Base-by-base conservation (phyloP, 2,329 filamentous ascomycete genomes). In the Orbilia oligospora region DNA sequence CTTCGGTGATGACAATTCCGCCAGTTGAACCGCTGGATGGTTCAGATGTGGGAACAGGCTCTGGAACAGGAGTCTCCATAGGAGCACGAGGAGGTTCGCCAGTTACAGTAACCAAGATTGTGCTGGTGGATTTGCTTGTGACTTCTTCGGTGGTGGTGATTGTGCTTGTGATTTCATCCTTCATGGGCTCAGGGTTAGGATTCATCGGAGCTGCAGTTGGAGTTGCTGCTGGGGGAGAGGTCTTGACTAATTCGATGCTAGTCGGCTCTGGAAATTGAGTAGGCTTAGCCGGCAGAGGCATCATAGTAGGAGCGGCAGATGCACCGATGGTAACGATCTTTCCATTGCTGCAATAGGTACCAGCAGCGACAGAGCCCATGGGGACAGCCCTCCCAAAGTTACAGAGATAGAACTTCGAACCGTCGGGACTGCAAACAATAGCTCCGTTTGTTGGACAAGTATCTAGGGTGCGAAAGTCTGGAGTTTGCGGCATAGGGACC, bases 1-100 rank as follows among this genome's bases (percentile, higher is more conserved):
- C 81, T 20, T 83, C 83, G 9, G 85, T 79, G 48, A 78, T 14
- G 9, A 55, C 14, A n/a, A 41, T 41, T 18, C 22, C 55, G 14
- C n/a, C 36, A 36, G 33, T 36, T 1, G 18, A 38, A 2, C 36
- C 36, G 36, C 8, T 16, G 14, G 71, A 27, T 18, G 71, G 51
- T n/a, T 6, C 5, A 9, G 24, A 30, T 6, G 51, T 66, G 10
- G 20, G 16, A 16, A 3, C 16, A 8, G 33, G 33, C 33, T 36
- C 6, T 9, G 71, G 66, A 18, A 27, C 20, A 53, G 41, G 5
- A n/a, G 22, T 48, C 16, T 41, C 6, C 9, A 30, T 24, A 8
- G 61, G 20, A 8, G 36, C 48, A 24, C n/a, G 30, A 16, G 71
- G 30, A 27, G 48, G 10, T 3, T 41, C 14, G 4, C 61, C 46